Evolutionary conservation across 768 basidiomycete genomes (phyloP).

Genomic region (Infundibulicybe gibba): DNA sequence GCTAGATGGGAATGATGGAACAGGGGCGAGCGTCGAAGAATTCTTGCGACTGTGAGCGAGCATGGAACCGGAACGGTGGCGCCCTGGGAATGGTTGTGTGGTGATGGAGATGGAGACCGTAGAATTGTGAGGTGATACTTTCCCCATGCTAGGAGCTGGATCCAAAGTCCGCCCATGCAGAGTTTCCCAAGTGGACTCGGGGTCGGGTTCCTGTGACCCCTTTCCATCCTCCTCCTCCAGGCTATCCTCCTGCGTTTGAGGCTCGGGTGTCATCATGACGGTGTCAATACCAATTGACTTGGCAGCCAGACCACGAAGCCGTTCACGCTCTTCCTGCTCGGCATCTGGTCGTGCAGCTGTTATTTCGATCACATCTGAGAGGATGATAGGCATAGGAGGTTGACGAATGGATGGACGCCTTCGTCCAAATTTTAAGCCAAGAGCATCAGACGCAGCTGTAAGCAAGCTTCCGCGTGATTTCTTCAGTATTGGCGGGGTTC

Average conservation of each 20-base stretch:
- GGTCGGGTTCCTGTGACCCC: constrained; percentile 17
- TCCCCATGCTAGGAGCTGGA: constrained; percentile 1
- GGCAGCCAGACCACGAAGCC: constrained; percentile 73
- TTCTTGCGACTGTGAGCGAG: constrained; percentile 31
- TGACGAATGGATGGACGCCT: constrained; percentile 34
- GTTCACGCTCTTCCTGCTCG: constrained; percentile 71
- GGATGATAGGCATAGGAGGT: constrained; percentile 37
- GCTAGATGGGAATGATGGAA: constrained; percentile 66
- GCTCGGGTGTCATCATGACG: constrained; percentile 39
- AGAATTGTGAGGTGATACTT: constrained; percentile 27
- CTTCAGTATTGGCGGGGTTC: constrained; percentile 12
- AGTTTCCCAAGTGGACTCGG: constrained; percentile 9
- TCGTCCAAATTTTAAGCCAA: constrained; percentile 46
- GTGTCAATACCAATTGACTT: constrained; percentile 70
- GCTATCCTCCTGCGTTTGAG: constrained; percentile 28
- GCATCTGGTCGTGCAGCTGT: constrained; percentile 47
- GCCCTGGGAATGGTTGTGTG: constrained; percentile 17
- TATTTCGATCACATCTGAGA: constrained; percentile 76
- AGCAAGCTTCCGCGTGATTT: constrained; percentile 44
- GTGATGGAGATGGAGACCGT: constrained; percentile 25
- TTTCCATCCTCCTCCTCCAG: constrained; percentile 36
- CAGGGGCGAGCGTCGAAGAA: constrained; percentile 29
- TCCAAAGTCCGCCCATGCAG: constrained; percentile 2
- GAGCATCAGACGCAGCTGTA: constrained; percentile 49
- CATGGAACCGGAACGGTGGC: constrained; percentile 36